phyloP scores from a whole-genome alignment of 306 rosid species.

The Cyclanthera cordifolia region DNA sequence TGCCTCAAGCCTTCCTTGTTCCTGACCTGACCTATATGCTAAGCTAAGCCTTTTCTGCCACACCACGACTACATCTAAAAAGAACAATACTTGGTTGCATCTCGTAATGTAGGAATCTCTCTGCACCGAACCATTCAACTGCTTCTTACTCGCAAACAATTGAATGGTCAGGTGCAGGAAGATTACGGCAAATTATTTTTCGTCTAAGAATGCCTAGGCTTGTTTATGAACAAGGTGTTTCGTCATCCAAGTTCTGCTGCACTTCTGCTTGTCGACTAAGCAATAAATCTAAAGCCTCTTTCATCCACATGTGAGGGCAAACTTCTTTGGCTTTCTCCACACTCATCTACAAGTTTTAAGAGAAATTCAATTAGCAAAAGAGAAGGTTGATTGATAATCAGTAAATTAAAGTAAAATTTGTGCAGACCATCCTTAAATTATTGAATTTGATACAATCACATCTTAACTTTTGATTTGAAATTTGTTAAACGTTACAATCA shows the following conservation, averaged over 20 bases:
- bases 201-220: no score
- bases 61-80: neutral
- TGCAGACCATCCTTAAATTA: no score
- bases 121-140: no score
- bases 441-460: no score
- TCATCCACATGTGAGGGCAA: conserved; percentile 87
- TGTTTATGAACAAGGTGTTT: neutral
- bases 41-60: neutral
- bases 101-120: no score
- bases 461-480: no score
- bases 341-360: conserved; percentile 20
- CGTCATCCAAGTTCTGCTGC: conserved; percentile 3
- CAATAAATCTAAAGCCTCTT: conserved; percentile 58
- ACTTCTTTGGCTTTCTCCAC: conserved; percentile 28
- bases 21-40: neutral
- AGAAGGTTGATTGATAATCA: neutral
- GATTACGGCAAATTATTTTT: no score
- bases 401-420: no score
- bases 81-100: no score
- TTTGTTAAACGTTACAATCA: no score
- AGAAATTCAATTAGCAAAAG: conserved; percentile 19
- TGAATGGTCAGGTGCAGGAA: no score
- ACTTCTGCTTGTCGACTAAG: conserved; percentile 26
- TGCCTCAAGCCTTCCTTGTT: neutral
- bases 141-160: no score